Evolutionary conservation across 2,329 filamentous ascomycete genomes (phyloP).

Genomic region (Ophiostoma pallidulum): DNA sequence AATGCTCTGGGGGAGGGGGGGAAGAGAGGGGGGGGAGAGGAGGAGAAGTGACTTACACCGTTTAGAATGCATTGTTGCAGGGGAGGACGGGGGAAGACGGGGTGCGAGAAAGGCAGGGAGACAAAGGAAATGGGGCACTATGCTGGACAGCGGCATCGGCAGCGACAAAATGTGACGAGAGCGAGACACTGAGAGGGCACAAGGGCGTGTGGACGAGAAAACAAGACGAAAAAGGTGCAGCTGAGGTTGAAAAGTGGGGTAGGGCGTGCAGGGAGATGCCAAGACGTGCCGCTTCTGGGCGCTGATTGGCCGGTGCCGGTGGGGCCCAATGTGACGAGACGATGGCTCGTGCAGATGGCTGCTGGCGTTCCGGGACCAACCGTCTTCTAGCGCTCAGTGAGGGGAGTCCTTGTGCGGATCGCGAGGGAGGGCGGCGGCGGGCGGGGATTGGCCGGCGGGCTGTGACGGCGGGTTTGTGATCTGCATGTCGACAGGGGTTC

Average conservation of each 20-base stretch:
- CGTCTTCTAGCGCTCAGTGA: conserved; percentile 17
- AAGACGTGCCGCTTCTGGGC: conserved; percentile 1
- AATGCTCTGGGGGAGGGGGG: no score
- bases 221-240: not conserved
- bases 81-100: no score
- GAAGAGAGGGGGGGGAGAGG: no score
- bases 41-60: no score
- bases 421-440: conserved; percentile 7
- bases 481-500: conserved; percentile 1
- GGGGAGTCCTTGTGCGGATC: conserved; percentile 5
- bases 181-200: not conserved
- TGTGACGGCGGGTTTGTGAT: not conserved
- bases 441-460: conserved; percentile 7
- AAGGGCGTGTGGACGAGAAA: not conserved
- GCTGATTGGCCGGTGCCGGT: conserved; percentile 25
- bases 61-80: no score
- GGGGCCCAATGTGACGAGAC: conserved; percentile 33
- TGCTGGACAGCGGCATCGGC: no score
- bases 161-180: not conserved
- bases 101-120: no score
- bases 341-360: conserved; percentile 34
- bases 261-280: conserved; percentile 6
- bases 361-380: conserved; percentile 34
- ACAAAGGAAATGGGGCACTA: no score
- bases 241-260: conserved; percentile 1